Base-by-base conservation (phyloP, 1,139 yeast genomes). In the Hansenula sp. region DNA sequence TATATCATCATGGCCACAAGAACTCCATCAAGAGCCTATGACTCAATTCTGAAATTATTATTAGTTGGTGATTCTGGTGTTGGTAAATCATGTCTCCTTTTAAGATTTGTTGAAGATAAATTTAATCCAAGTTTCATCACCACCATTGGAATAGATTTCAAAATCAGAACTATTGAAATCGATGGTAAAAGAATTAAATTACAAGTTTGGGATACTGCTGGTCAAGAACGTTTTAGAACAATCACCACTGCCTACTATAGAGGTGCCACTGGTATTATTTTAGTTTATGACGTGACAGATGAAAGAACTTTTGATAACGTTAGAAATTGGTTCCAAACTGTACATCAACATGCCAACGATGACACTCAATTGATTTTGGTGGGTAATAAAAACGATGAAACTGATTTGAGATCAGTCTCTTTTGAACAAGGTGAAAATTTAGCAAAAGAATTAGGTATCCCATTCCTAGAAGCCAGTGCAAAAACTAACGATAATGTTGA, bases 161-260 rank as follows among this genome's bases (percentile, higher is more conserved):
- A 94, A 70, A 90, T 94, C 63, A 84, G 97, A 66, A 90, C 97
- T 32, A 89, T 90, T 52, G 97, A 90, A 56, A 77, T 92, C 54
- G 92, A 90, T 52, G 96, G 96, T 44, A 86, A 87, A 66, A 82
- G 84, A 55, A 86, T 94, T 65, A 92, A 92, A 68, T 76, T 92
- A 59, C 98, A 92, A 65, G 89, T 92, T 33, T 92, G 98, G 98
- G 98, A 92, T 64, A 92, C 98, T 30, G 98, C 98, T 7, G 98
- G 98, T 22, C 98, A 92, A 68, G 98, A 92, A 66, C 77, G 98
- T 56, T 92, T 92, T 74, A 81, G 97, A 71, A 92, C 98, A 41
- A 92, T 92, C 65, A 92, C 98, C 37, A 89, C 97, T 18, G 97
- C 98, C 10, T 92, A 94, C 67, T 92, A 94, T 69, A 80, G 99